A percentile compares a stretch with the other conserved stretches of the same genome.
Conservation (phyloP, 768 basidiomycete species). For the Termitomyces sp. region DNA sequence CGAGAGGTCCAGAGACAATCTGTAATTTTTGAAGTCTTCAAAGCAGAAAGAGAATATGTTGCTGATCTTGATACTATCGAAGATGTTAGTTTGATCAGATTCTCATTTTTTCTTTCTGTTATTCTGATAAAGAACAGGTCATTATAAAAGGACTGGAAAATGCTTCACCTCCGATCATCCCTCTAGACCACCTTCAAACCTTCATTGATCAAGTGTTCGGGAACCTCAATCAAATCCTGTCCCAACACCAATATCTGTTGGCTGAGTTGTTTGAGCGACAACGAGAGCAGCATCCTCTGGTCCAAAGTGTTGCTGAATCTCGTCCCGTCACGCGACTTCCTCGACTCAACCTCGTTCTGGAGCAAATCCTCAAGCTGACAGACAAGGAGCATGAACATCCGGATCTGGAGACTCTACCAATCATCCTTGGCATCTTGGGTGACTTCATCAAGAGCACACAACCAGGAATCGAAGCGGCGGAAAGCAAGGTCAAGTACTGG, state of each 20-base stretch:
- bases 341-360: slow-evolving; percentile 69
- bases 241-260: slow-evolving; percentile 67
- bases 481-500: slow-evolving; percentile 88
- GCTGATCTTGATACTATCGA: slow-evolving; percentile 69
- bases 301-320: slow-evolving; percentile 82
- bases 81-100: slow-evolving; percentile 42
- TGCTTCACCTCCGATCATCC: slow-evolving; percentile 65
- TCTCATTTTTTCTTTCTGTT: neutral
- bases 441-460: slow-evolving; percentile 82
- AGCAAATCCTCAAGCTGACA: slow-evolving; percentile 65
- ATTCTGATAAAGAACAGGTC: slow-evolving; percentile 39
- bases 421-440: slow-evolving; percentile 63
- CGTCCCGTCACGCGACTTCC: slow-evolving; percentile 89
- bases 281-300: slow-evolving; percentile 77
- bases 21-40: slow-evolving; percentile 85
- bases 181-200: slow-evolving; percentile 44
- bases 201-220: slow-evolving; percentile 85
- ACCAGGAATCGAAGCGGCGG: slow-evolving; percentile 89
- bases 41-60: slow-evolving; percentile 87
- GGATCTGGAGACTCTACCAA: slow-evolving; percentile 73
- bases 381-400: slow-evolving; percentile 67
- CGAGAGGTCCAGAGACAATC: slow-evolving; percentile 83
- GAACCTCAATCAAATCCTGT: slow-evolving; percentile 68
- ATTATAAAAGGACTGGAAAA: slow-evolving; percentile 66
- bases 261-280: slow-evolving; percentile 76